Conservation (phyloP, 1,284 basidiomycete species). For the Clitocybe nebularis region DNA sequence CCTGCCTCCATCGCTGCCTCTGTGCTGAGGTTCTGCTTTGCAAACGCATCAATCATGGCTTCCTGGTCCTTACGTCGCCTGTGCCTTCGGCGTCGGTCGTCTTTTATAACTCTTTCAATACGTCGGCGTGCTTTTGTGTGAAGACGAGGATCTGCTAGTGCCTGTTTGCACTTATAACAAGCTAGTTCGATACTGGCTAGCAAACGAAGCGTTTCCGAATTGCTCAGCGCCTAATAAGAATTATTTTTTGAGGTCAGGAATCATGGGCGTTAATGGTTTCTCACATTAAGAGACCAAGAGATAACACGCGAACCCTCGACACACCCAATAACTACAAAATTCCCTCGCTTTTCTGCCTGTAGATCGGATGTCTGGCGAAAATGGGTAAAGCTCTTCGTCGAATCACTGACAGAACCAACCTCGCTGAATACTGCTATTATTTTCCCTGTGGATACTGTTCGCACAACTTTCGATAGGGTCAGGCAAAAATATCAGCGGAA, state of each 20-base stretch:
- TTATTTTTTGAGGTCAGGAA: no score
- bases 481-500: background rate
- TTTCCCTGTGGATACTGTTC: constrained; percentile 61
- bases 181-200: constrained; percentile 78
- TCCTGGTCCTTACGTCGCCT: constrained; percentile 77
- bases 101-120: constrained; percentile 73
- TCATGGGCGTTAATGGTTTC: constrained; percentile 14
- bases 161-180: constrained; percentile 68
- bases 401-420: constrained; percentile 34
- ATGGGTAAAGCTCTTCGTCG: constrained; percentile 3
- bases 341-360: constrained; percentile 78
- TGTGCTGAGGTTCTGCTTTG: constrained; percentile 50
- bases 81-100: constrained; percentile 74
- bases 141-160: constrained; percentile 56
- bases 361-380: constrained; percentile 56
- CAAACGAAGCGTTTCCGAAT: constrained; percentile 72
- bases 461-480: constrained; percentile 48
- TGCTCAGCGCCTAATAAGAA: constrained; percentile 63
- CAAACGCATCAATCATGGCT: constrained; percentile 72
- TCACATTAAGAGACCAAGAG: constrained; percentile 81
- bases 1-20: constrained; percentile 21
- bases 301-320: constrained; percentile 68
- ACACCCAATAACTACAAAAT: constrained; percentile 76
- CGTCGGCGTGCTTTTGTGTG: constrained; percentile 62
- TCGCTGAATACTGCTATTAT: constrained; percentile 67